Evolutionary conservation across 2,329 filamentous ascomycete genomes (phyloP), one percentile per base, ranked within the genome.

Genomic region (Penicillium sp.): DNA sequence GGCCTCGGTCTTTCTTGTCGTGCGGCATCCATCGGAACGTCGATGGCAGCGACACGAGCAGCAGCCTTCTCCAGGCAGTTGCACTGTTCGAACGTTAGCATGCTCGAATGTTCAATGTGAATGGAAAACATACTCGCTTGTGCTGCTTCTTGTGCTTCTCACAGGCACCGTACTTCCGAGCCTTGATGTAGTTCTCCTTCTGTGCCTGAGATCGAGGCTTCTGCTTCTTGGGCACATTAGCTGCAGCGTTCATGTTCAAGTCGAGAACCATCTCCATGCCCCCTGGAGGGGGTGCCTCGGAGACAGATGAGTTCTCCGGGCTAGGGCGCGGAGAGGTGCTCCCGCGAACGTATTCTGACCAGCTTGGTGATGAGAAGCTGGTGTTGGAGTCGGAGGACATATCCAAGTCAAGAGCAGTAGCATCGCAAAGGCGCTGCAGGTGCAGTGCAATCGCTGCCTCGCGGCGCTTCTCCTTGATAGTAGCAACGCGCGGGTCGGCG

Each of bases 131-230:
- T 64, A 77, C 74, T 52, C 73, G 61, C 55, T 77, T 77, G 53
- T 76, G 74, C 51, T 76, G 74, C 55, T 74, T 75, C 55, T 72
- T 70, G 59, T 77, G 75, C 60, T 76, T 77, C 55, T 75, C 71
- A 51, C 75, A 77, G 40, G 74, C 75, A 25, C 75, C 75, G 30
- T 75, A 70, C 41, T 74, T 75, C 1, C 75, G 70, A 47, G 70
- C 74, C 49, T 75, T 75, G 58, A 75, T 75, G 57, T 77, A 77
- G 50, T 73, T 75, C 53, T 77, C 73, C 35, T 71, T 74, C 60
- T 77, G 74, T 10, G 73, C 73, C 51, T 69, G 68, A 5, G 74
- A 76, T 16, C 74, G 68, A 22, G 73, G 73, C 46, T 74, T 74
- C 46, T 76, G 75, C 50, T 75, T 76, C 59, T 69, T 71, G 0